These are phyloP conservation scores for Arthrobotrys sinensis DNA, from an alignment of 2,329 filamentous ascomycete genomes.

Conservation along the genomic window DNA sequence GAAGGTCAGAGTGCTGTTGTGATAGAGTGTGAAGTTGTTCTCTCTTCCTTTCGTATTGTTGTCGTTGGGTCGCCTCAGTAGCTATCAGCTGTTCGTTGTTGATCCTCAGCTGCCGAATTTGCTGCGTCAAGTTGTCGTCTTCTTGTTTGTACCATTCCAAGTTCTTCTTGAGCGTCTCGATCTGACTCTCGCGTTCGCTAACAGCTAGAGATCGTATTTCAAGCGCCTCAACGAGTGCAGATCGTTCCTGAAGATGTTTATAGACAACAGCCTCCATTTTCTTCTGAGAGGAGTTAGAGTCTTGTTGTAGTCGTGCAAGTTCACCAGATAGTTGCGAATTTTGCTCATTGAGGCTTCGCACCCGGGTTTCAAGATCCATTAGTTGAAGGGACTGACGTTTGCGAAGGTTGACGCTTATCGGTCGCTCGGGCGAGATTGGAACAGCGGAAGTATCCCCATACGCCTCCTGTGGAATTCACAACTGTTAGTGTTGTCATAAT, in stretches of 20 bases:
- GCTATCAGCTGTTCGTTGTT: constrained; percentile 83
- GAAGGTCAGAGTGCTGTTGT: constrained; percentile 79
- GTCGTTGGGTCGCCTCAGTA: constrained; percentile 78
- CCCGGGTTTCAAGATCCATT: constrained; percentile 81
- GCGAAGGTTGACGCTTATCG: constrained; percentile 87
- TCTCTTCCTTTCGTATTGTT: constrained; percentile 74
- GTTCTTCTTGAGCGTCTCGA: constrained; percentile 83
- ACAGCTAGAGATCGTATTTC: constrained; percentile 79
- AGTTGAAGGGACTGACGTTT: constrained; percentile 98
- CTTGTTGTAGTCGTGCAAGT: constrained; percentile 83
- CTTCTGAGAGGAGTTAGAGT: constrained; percentile 79
- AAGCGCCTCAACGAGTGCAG: constrained; percentile 71
- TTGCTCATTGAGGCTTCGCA: constrained; percentile 69
- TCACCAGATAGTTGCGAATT: constrained; percentile 89
- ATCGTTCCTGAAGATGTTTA: constrained; percentile 72
- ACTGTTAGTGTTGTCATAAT: constrained; percentile 4
- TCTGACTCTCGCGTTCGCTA: constrained; percentile 87
- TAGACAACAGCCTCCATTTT: constrained; percentile 73
- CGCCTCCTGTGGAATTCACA: constrained; percentile 60
- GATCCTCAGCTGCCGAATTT: constrained; percentile 87
- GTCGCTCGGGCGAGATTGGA: constrained; percentile 91
- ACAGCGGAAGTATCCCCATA: constrained; percentile 67
- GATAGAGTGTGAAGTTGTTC: constrained; percentile 74
- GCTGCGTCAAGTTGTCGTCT: constrained; percentile 78
- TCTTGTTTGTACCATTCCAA: constrained; percentile 86